Evolutionary conservation across 2,329 filamentous ascomycete species (phyloP).

Genomic region (Aspergillus terreus): DNA sequence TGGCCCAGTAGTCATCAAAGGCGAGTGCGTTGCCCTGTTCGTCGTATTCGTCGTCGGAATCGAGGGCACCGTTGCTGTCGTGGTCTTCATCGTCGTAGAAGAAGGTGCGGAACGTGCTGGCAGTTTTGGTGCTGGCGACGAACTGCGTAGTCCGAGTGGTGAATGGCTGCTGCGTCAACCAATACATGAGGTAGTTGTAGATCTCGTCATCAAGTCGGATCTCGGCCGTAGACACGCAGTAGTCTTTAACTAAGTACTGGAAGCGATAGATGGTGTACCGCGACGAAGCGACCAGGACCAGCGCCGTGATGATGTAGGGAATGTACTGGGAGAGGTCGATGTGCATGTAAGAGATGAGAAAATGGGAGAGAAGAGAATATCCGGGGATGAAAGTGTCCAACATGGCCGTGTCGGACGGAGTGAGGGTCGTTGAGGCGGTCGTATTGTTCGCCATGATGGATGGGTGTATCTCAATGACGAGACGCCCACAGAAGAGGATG

Average conservation of each 20-base stretch:
- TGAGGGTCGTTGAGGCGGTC: conserved; percentile 10
- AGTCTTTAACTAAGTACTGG: conserved; percentile 46
- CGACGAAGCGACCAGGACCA: conserved; percentile 50
- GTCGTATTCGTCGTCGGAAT: conserved; percentile 25
- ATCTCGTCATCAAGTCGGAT: conserved; percentile 68
- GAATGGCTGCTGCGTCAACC: conserved; percentile 63
- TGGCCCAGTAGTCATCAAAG: conserved; percentile 40
- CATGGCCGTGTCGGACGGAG: conserved; percentile 22
- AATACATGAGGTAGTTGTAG: conserved; percentile 69
- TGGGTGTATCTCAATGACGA: not conserved
- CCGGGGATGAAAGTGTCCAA: conserved; percentile 65
- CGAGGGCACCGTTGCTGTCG: conserved; percentile 21
- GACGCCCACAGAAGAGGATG: not conserved
- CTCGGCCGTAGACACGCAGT: conserved; percentile 64
- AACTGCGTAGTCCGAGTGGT: conserved; percentile 58
- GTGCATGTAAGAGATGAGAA: conserved; percentile 54
- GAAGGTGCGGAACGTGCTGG: conserved; percentile 37
- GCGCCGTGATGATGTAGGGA: conserved; percentile 52
- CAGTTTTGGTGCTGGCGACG: conserved; percentile 58
- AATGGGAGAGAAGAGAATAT: conserved; percentile 56
- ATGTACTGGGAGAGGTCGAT: conserved; percentile 63
- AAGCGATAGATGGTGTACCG: conserved; percentile 51
- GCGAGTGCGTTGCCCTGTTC: conserved; percentile 35
- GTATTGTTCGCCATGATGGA: conserved; percentile 17
- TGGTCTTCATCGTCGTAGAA: conserved; percentile 8